Conservation (phyloP, 441 rosid species). For the Erodium texanum region DNA sequence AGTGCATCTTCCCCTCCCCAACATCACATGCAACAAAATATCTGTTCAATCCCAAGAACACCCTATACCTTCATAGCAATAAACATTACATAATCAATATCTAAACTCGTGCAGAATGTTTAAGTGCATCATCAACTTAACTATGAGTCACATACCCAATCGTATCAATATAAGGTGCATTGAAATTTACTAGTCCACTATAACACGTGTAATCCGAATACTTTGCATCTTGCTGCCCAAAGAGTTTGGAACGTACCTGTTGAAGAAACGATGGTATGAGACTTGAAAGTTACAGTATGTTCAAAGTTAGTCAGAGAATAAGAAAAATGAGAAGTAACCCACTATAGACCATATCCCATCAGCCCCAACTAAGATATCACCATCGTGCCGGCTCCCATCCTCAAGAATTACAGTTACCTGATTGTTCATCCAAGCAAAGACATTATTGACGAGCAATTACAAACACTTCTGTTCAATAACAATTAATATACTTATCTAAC, state of each 20-base stretch:
- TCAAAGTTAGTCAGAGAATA: neutral
- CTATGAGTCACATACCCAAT: conserved; percentile 18
- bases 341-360: conserved; percentile 24
- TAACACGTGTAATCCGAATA: conserved; percentile 30
- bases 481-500: no score
- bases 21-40: conserved; percentile 30
- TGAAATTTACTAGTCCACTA: conserved; percentile 23
- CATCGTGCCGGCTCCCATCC: conserved; percentile 21
- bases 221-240: conserved; percentile 25
- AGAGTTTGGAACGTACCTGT: conserved; percentile 21
- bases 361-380: conserved; percentile 30
- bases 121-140: neutral
- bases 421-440: neutral
- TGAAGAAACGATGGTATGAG: neutral
- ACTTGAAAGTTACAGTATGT: neutral
- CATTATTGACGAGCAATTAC: neutral
- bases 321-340: neutral
- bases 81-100: neutral
- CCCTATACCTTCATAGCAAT: conserved; percentile 22
- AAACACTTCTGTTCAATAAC: no score
- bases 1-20: conserved; percentile 30
- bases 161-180: conserved; percentile 17
- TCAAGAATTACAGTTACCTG: conserved; percentile 25
- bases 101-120: neutral
- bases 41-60: conserved; percentile 26